phyloP scores from a whole-genome alignment of 139 green algal species.

The Tetradesmus obliquus region DNA sequence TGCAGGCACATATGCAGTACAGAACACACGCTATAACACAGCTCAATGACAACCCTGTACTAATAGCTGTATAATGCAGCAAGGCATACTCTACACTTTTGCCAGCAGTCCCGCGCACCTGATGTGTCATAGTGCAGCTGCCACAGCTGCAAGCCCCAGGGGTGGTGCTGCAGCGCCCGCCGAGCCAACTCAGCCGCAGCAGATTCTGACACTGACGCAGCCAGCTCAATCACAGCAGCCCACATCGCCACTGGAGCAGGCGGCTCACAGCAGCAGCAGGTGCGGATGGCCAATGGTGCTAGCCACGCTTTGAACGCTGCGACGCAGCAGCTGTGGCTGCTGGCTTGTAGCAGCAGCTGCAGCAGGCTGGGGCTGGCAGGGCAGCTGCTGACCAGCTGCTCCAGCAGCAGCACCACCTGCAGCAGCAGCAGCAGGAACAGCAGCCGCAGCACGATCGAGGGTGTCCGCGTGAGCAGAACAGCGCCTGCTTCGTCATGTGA shows the following conservation, averaged over 20 bases:
- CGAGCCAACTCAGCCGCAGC: background rate
- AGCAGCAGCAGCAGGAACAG: background rate
- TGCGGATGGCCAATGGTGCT: background rate
- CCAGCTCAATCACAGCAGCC: constrained; percentile 11
- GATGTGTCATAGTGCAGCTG: constrained; percentile 26
- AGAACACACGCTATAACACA: too few relatives aligned
- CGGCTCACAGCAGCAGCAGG: background rate
- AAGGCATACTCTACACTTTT: background rate
- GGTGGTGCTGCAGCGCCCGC: background rate
- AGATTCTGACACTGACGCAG: background rate
- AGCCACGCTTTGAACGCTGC: background rate
- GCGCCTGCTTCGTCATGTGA: too few relatives aligned
- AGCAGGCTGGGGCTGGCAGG: background rate
- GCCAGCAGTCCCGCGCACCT: background rate
- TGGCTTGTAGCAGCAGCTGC: background rate
- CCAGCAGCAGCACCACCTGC: constrained; percentile 18
- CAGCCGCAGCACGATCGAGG: background rate
- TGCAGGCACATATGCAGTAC: background rate
- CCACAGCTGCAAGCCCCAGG: constrained; percentile 31
- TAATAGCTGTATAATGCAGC: background rate
- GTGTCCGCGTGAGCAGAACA: background rate
- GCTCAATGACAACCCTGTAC: too few relatives aligned
- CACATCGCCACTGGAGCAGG: constrained; percentile 14
- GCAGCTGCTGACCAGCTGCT: background rate
- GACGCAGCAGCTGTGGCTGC: background rate